Evolutionary conservation across 192 early-diverging fungal genomes (phyloP), one percentile per base, ranked within the genome.

Genomic region (Podila epigama): DNA sequence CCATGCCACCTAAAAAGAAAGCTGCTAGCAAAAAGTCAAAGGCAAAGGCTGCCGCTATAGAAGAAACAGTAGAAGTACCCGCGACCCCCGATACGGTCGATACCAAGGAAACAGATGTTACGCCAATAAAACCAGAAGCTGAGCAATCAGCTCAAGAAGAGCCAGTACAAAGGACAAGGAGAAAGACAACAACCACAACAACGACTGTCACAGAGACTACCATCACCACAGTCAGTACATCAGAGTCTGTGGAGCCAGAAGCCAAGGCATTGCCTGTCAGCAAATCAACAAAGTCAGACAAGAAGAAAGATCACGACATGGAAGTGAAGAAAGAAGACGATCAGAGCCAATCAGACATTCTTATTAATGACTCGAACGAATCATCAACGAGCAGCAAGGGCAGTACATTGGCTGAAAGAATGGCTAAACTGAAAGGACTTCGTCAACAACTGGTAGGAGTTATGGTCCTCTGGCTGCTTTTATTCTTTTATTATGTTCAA

Each of bases 391-490:
- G 37, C 44, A 28, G 32, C 48, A 22, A 40, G 27, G 29, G 18
- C 53, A 42, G 52, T 53, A 69, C 67, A 13, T 68, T 77, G 73
- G 60, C 66, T 36, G 66, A 77, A 25, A 68, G 73, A 32, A 63
- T 77, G 73, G 66, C 41, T 7, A 77, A 77, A 29, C 61, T 77
- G 22, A 77, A 77, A 5, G 66, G 73, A 31, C 56, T 77, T 28
- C 65, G 73, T 35, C 73, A 77, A 39, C 57, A 70, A 42, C 32
- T 80, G 79, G 69, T 64, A 80, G 1, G 13, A 9, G 58, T 22
- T 11, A 7, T 16, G 2, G 27, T n/a, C 33, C 13, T 79, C 68
- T 57, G 65, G 35, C 36, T 58, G 25, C 11, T 28, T 12, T 8
- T 55, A 20, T 3, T 33, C 58, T 39, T 12, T 29, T 58, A 27